A percentile compares a stretch with the other conserved stretches of the same genome.
Evolutionary conservation across 768 basidiomycete genomes (phyloP).

Genomic region (Strobilomyces confusus): DNA sequence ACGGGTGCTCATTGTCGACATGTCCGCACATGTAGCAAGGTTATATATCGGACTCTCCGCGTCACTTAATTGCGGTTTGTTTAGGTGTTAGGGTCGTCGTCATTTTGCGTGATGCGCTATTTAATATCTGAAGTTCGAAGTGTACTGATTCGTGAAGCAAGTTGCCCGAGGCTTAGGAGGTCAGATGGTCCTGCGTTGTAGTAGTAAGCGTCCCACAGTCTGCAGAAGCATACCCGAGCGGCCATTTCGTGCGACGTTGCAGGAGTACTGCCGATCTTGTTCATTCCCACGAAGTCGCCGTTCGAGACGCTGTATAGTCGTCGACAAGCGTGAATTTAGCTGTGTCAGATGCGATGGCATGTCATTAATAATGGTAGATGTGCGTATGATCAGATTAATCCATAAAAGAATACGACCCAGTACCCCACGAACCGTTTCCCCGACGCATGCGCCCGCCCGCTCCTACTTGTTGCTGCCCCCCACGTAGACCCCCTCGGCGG

Average conservation of each 20-base stretch:
- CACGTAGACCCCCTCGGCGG: conserved; percentile 30
- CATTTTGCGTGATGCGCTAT: too few species aligned
- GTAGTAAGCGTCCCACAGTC: too few species aligned
- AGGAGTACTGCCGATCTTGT: not conserved
- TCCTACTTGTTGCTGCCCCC: conserved; percentile 19
- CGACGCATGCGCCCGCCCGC: not conserved
- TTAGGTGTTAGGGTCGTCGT: not conserved
- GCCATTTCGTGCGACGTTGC: too few species aligned
- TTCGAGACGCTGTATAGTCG: too few species aligned
- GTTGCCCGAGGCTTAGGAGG: too few species aligned
- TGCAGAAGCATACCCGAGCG: too few species aligned
- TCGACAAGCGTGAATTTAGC: not conserved
- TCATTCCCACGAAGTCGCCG: not conserved
- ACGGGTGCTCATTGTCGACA: not conserved
- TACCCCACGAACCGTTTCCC: not conserved
- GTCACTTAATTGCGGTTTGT: not conserved
- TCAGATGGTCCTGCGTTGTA: too few species aligned
- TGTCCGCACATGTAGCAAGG: too few species aligned
- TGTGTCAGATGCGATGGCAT: conserved; percentile 1
- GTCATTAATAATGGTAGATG: conserved; percentile 18
- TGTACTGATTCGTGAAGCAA: too few species aligned
- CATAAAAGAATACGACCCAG: conserved; percentile 10
- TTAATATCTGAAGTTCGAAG: too few species aligned
- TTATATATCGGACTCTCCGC: too few species aligned
- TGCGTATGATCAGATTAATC: conserved; percentile 24